Evolutionary conservation across 2,329 filamentous ascomycete genomes (phyloP).

Genomic region (Penicillium sp.): DNA sequence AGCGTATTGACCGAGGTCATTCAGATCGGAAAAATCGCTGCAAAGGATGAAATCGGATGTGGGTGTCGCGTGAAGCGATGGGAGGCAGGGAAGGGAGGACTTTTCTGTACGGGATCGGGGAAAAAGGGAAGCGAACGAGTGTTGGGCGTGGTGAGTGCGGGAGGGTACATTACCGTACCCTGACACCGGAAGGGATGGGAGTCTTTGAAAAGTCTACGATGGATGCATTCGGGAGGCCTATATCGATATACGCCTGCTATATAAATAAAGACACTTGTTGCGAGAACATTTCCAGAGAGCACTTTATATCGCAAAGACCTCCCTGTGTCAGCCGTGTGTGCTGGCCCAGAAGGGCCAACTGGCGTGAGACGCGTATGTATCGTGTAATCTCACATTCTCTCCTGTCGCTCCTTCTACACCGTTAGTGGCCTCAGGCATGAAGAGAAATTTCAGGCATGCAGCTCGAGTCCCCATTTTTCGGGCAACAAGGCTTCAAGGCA

Average conservation of each 20-base stretch:
- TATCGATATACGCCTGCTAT: too few species aligned
- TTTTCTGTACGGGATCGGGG: constrained; percentile 32
- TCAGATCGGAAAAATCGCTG: constrained; percentile 46
- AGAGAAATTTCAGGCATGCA: constrained; percentile 2
- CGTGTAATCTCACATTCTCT: constrained; percentile 9
- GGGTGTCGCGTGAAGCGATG: constrained; percentile 41
- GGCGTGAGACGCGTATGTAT: constrained; percentile 15
- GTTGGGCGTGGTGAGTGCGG: not conserved
- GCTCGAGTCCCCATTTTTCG: too few species aligned
- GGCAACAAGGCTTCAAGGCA: constrained; percentile 6
- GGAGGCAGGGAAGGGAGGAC: constrained; percentile 34
- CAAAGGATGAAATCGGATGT: constrained; percentile 44
- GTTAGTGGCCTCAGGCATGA: constrained; percentile 10
- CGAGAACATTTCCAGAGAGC: too few species aligned
- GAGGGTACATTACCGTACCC: constrained; percentile 5
- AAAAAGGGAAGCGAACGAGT: constrained; percentile 12
- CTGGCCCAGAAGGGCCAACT: constrained; percentile 1
- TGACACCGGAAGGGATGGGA: too few species aligned
- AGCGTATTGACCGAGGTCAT: constrained; percentile 41
- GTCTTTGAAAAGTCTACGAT: too few species aligned
- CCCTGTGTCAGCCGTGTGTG: not conserved
- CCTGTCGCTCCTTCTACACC: constrained; percentile 12
- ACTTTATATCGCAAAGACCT: too few species aligned
- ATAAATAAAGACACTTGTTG: too few species aligned
- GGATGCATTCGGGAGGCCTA: too few species aligned